phyloP scores from a whole-genome alignment of 345 rosid species.

The rapeseed (Brassica napus) region Da-Ae NC_063437.1:3782501-3783000 shows the following conservation, averaged over 20 bases:
- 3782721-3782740: background rate
- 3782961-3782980: conserved; percentile 8
- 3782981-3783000: conserved; percentile 5
- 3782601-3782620: background rate
- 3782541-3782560: conserved; percentile 5
- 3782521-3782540: background rate
- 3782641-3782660: background rate
- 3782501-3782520: conserved; percentile 24
- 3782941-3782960: background rate
- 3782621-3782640: background rate
- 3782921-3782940: conserved; percentile 17
- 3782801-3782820: conserved; percentile 11
- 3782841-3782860: conserved; percentile 1
- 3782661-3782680: background rate
- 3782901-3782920: conserved; percentile 5
- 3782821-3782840: conserved; percentile 8
- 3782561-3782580: background rate
- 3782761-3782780: background rate
- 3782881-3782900: conserved; percentile 26
- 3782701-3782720: background rate
- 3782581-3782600: background rate
- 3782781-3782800: background rate
- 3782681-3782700: background rate
- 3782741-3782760: background rate
- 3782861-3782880: conserved; percentile 26